Base-by-base conservation (phyloP, 805 yeast genomes). In the Sungouiozyma ichnusensis region DNA sequence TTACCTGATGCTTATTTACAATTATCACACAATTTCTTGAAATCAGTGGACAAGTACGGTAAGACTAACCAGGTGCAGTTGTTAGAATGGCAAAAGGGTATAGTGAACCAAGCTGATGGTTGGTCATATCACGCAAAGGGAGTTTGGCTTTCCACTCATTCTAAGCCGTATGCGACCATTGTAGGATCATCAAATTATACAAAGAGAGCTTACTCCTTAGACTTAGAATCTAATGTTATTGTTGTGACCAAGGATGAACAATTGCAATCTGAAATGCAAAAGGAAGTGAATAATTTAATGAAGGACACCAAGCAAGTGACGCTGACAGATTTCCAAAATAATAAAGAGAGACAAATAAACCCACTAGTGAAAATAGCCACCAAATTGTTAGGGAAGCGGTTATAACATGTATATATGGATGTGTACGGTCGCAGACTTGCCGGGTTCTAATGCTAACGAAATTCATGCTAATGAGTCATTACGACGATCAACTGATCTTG, bases 41-140 rank as follows among this genome's bases (percentile, higher is more conserved):
- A 72, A 49, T 72, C 70, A 17, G 76, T 81, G 7, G 58, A 62
- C 17, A 44, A 50, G 9, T 52, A 62, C 24, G 67, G 71, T 2
- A 72, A 69, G 51, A 64, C 67, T 15, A 44, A 65, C 2, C 50
- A 66, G 31, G 77, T 90, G 24, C 61, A 65, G 16, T 65, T 92
- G 32, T 70, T 69, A 43, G 97, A 90, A 61, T 92, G 98, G 98
- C 73, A 75, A 54, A 77, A 74, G 38, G 98, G 98, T 1, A 67
- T 77, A 2, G 95, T 86, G 3, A 85, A 86, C 55, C 74, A 82
- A 6, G 73, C 79, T 0, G 73, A 69, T 20, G 98, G 98, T 1
- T 90, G 98, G 97, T 85, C 97, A 0, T 92, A 92, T 60, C 98
- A 92, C 57, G 97, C 98, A 13, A 92, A 92, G 58, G 98, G 98